A percentile compares a stretch with the other conserved stretches of the same genome.
Evolutionary conservation across 768 basidiomycete genomes (phyloP).

Genomic region (Dacryopinax spathularia): DNA sequence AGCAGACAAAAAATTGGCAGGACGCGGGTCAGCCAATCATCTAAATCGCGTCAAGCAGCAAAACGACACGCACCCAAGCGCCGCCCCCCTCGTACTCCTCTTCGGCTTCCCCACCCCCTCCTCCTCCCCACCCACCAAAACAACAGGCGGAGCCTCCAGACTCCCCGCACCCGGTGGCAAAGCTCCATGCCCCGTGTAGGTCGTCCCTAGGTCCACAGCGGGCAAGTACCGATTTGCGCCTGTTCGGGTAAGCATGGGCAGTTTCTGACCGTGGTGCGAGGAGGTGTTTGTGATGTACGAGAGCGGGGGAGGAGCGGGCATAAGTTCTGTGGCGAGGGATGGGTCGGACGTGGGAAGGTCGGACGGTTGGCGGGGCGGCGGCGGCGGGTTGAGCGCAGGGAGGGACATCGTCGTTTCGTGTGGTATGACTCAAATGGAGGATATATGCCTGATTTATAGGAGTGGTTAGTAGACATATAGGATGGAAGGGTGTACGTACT

Average conservation of each 20-base stretch:
- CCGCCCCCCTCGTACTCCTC: not conserved
- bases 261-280: not conserved
- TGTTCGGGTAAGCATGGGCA: not conserved
- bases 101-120: not conserved
- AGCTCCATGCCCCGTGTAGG: not conserved
- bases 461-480: too few species aligned
- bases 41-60: not conserved
- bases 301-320: conserved; percentile 73
- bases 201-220: not conserved
- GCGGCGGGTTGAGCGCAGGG: not conserved
- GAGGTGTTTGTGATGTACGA: conserved; percentile 14
- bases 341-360: conserved; percentile 32
- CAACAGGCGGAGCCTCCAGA: not conserved
- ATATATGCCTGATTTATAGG: not conserved
- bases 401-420: conserved; percentile 1
- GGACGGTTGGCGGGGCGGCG: not conserved
- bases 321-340: conserved; percentile 73
- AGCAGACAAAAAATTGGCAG: not conserved
- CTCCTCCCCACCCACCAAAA: not conserved
- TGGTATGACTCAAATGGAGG: not conserved
- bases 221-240: not conserved
- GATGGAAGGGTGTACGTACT: too few species aligned
- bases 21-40: not conserved
- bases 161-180: not conserved
- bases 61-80: not conserved